Evolutionary conservation across 2,329 filamentous ascomycete genomes (phyloP), one percentile per base, ranked within the genome.

Genomic region (Ceratocystis harringtonii): DNA sequence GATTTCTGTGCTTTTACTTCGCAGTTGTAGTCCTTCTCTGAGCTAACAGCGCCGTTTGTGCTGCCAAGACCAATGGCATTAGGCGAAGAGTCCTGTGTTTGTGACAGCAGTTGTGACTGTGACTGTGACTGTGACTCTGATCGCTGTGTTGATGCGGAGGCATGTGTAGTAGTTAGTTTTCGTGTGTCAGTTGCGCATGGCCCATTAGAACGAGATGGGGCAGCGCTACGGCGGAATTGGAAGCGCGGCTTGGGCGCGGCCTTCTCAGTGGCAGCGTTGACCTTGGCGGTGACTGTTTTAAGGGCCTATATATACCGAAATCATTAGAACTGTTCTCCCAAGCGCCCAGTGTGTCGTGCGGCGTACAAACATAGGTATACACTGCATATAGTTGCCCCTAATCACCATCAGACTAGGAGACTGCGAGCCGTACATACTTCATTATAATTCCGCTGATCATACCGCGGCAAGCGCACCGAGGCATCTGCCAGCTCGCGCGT

Each of bases 401-500:
- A 41, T 41, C 36, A 15, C 22, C 48, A 52, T 7, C 48, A 19
- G n/a, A n/a, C 7, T 3, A n/a, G 12, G 28, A 6, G 1, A 25
- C 5, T 2, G 19, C 19, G 3, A 25, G 12, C n/a, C 45, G 58
- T 30, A 67, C 71, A 65, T 75, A 91, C 89, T 77, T 92, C 85
- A 55, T 86, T 83, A 72, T 96, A 97, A 28, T 88, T 87, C 70
- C 89, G 84, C 74, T 94, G 90, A 71, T 97, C 94, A 73, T 96
- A 95, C 6, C 90, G 85, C 2, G 94, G 91, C 17, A 96, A 84
- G 70, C 87, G 90, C 65, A 86, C 85, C 1, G 88, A 84, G 0
- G 89, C 88, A 75, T 96, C 91, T 69, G 89, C 87, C 48, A 96
- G 89, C 70, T 94, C 87, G 69, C 87, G 88, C 1, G 90, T 91